Evolutionary conservation across 106 monocot genomes (phyloP), one percentile per base, ranked within the genome.

Genomic region (Platanthera guangdongensis): DNA sequence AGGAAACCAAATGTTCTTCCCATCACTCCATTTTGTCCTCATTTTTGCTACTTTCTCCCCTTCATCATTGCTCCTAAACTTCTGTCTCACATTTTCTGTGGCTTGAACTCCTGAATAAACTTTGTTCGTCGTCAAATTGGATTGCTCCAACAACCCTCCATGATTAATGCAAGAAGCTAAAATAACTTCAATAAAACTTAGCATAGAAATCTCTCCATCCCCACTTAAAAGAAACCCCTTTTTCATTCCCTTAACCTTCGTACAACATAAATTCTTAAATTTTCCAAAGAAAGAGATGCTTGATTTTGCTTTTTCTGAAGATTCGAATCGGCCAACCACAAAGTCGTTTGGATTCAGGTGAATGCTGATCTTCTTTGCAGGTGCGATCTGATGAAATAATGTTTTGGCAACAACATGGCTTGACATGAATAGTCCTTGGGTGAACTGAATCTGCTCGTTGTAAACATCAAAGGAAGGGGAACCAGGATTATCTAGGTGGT

Each of bases 341-440:
- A 47, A 73, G 3, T 52, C 14, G 45, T 52, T 77, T 59, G 93
- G 83, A 76, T 85, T 85, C 79, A 89, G 22, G 82, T 93, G 91
- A 74, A 93, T 72, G 5, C 55, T 89, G 71, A 96, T 87, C 77
- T 78, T 91, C 78, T 91, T 89, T 1, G 83, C 78, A 18, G 88
- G 87, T 71, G 89, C 95, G 5, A 84, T 73, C 9, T 50, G 80
- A 51, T 88, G 89, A 53, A 86, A 96, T 78, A 84, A 84, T 52
- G 95, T 96, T 64, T 89, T 50, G 12, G 87, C 76, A 25, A 73
- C 75, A 5, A 78, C 72, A 5, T 68, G 75, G 48, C 77, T 80
- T 22, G 89, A 90, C 11, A 89, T 59, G 72, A 93, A 81, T 14
- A 86, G 75, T 9, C 86, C 84, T 16, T 87, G 78, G 50, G 63